Evolutionary conservation across 2,329 filamentous ascomycete genomes (phyloP), one percentile per base, ranked within the genome.

Genomic region (Cryphonectria naterciae): DNA sequence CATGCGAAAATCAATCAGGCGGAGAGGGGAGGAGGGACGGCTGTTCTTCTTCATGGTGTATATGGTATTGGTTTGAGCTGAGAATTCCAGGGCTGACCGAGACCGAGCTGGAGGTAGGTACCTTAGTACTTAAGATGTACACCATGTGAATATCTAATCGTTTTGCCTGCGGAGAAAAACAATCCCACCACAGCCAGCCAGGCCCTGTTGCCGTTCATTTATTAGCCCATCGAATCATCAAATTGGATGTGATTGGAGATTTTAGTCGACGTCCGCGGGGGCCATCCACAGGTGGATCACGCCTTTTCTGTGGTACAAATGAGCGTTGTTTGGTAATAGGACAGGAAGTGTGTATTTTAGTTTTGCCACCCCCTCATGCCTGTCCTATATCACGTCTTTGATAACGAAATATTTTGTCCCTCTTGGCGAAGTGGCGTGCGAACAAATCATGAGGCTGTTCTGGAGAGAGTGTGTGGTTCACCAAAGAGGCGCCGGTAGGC

Each of bases 281-380:
- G 37, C 37, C 37, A 39, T 10, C 37, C 37, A 39, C 2, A 11
- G 37, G 8, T 11, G 37, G 37, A 39, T 39, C 37, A 39, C 37
- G 11, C 37, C 37, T 11, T 11, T 39, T 39, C 8, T 39, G 37
- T 39, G 37, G 37, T 39, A 39, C 37, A 11, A 39, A 39, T 11
- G 37, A 39, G 37, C 37, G 37, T 11, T 3, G 37, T 39, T 39
- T 39, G 37, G 37, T 39, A 11, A 13, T 11, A 1, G 11, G 32
- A 39, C 37, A 39, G 11, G 1, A 10, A 39, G 32, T 39, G 46
- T 52, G 46, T n/a, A n/a, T 52, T 52, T n/a, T n/a, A n/a, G 22
- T 52, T 19, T 58, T 58, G 54, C 54, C 25, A 58, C 54, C 54
- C 10, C 28, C 25, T 28, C 54, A 58, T 58, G 54, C 54, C 54